Evolutionary conservation across 805 yeast species (phyloP).

Genomic region (Saccharomyces kudriavzevii): DNA sequence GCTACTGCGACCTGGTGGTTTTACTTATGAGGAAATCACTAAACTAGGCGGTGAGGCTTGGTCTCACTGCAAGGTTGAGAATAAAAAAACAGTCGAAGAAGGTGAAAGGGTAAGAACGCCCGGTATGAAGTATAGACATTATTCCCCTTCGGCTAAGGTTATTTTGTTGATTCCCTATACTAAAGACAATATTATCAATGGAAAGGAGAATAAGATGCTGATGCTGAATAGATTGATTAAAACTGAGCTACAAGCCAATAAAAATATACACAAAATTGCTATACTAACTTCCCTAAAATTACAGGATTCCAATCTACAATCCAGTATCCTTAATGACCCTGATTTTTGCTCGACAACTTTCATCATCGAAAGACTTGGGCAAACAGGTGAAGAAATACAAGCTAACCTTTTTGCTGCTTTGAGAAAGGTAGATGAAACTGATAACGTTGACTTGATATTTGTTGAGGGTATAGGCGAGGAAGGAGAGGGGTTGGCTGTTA

Average conservation of each 20-base stretch:
- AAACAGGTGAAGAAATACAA: constrained; percentile 50
- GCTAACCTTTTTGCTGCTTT: constrained; percentile 63
- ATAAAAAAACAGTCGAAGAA: constrained; percentile 44
- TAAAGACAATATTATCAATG: constrained; percentile 29
- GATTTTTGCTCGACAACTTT: background rate
- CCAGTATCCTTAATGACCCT: background rate
- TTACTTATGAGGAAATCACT: constrained; percentile 68
- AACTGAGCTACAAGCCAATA: constrained; percentile 7
- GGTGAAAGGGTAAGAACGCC: constrained; percentile 85
- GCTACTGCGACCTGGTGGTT: constrained; percentile 90
- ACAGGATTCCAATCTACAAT: background rate
- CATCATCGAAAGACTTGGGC: constrained; percentile 35
- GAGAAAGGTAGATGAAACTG: constrained; percentile 65
- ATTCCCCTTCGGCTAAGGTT: constrained; percentile 84
- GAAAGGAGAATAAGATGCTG: constrained; percentile 16
- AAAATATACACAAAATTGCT: constrained; percentile 38
- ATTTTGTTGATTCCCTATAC: constrained; percentile 49
- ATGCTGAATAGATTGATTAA: constrained; percentile 28
- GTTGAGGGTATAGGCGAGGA: constrained; percentile 75
- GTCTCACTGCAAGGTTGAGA: constrained; percentile 56
- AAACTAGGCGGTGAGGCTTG: constrained; percentile 60
- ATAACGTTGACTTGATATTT: constrained; percentile 57
- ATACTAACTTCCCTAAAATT: constrained; percentile 38
- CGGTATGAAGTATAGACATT: constrained; percentile 96
- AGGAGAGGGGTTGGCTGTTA: constrained; percentile 85